A percentile compares a stretch with the other conserved stretches of the same genome.
phyloP scores from a whole-genome alignment of 225 moss, liverwort and hornwort genomes.

The Polytrichum commune region DNA sequence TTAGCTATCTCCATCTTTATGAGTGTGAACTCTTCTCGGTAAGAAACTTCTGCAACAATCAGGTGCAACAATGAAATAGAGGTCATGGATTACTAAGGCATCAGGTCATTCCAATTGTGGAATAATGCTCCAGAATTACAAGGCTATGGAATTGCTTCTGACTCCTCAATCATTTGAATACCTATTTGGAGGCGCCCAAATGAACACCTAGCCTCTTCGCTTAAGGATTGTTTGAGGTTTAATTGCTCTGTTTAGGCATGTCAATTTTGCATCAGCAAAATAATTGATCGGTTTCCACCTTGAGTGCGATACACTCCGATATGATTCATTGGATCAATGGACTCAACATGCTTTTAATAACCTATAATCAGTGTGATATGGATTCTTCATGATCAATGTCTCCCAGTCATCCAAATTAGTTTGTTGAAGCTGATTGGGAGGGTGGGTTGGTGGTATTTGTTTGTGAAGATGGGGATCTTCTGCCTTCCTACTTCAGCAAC shows the following conservation, averaged over 20 bases:
- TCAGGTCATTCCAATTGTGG: no score
- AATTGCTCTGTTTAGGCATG: neutral
- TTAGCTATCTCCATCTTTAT: constrained; percentile 88
- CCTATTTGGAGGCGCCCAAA: no score
- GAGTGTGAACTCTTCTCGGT: constrained; percentile 92
- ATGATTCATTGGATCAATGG: no score
- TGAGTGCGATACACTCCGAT: no score
- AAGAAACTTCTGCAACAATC: constrained; percentile 14
- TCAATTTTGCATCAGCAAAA: neutral
- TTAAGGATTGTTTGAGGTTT: neutral
- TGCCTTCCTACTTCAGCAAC: constrained; percentile 88
- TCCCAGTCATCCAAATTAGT: neutral
- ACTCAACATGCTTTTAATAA: neutral
- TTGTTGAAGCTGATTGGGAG: neutral
- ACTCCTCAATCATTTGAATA: no score
- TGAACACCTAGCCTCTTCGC: no score
- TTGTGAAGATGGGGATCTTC: constrained; percentile 89
- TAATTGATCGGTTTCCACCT: no score
- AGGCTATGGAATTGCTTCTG: no score
- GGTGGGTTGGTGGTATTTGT: constrained; percentile 8
- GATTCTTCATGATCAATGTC: neutral
- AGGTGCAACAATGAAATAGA: no score
- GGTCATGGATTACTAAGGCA: no score
- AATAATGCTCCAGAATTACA: no score
- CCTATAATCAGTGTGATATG: neutral